These are phyloP conservation scores for Acanthamoeba healyi DNA, from an alignment of 208 protist species.

Conservation along the genomic window DNA sequence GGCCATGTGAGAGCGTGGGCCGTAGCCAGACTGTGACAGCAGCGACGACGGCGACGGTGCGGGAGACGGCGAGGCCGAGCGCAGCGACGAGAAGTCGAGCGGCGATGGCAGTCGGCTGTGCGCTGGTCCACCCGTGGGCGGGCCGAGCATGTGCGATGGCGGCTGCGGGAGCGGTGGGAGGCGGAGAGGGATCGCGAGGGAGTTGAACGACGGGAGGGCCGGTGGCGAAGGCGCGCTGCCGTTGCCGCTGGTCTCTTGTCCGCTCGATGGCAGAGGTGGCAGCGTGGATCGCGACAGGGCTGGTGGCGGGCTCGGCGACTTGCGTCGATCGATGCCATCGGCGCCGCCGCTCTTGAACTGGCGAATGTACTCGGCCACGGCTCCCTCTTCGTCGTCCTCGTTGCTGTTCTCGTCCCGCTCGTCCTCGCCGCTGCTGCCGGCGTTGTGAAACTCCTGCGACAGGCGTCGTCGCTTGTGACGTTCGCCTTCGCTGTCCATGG, in stretches of 20 bases:
- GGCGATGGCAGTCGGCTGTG: conserved; percentile 7
- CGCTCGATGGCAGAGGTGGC: too few relatives aligned
- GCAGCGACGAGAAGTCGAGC: background rate
- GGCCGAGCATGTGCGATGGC: background rate
- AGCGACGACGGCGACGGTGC: too few relatives aligned
- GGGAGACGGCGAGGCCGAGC: conserved; percentile 1
- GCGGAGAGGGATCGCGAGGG: background rate
- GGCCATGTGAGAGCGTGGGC: background rate
- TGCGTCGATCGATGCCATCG: background rate
- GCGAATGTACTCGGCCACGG: conserved; percentile 51
- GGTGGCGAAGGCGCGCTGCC: too few relatives aligned
- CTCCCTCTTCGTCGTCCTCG: conserved; percentile 33
- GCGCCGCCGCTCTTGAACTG: conserved; percentile 50
- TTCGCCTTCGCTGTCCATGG: background rate
- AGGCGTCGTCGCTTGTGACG: background rate
- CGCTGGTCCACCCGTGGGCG: too few relatives aligned
- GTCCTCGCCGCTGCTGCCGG: background rate
- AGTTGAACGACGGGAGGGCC: conserved; percentile 13
- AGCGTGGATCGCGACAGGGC: background rate
- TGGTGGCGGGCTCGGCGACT: conserved; percentile 27
- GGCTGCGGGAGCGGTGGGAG: background rate
- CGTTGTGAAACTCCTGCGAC: background rate
- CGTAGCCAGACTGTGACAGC: background rate
- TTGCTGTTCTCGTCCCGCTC: background rate
- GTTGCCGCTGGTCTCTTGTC: too few relatives aligned